A percentile compares a stretch with the other conserved stretches of the same genome.
phyloP scores from a whole-genome alignment of 2,329 filamentous ascomycete genomes.

The Aspergillus puulaauensis region DNA sequence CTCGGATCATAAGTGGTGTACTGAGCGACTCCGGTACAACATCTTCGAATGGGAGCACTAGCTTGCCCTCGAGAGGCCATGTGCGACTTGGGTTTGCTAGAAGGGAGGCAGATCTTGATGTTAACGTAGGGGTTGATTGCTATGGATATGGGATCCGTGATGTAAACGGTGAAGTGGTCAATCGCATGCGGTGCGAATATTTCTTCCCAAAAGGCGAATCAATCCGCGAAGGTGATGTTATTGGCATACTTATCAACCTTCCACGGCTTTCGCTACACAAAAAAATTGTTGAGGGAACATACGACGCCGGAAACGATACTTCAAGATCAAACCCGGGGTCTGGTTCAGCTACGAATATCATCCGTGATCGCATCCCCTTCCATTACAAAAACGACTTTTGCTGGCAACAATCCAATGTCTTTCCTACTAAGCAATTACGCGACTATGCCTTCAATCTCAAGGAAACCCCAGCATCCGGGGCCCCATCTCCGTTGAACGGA shows the following conservation, averaged over 20 bases:
- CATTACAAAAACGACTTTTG: conserved; percentile 91
- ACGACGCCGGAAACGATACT: conserved; percentile 67
- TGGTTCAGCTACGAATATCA: conserved; percentile 71
- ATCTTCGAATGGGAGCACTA: conserved; percentile 22
- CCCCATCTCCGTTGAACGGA: conserved; percentile 60
- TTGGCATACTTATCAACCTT: conserved; percentile 88
- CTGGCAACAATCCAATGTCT: conserved; percentile 68
- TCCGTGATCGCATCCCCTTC: conserved; percentile 92
- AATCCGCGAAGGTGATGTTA: conserved; percentile 85
- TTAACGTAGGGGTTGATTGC: conserved; percentile 78
- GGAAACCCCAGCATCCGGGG: conserved; percentile 46
- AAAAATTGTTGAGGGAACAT: conserved; percentile 82
- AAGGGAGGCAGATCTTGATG: conserved; percentile 47
- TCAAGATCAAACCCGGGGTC: conserved; percentile 35
- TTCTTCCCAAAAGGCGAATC: conserved; percentile 79
- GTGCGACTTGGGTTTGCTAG: conserved; percentile 51
- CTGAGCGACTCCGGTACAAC: conserved; percentile 26
- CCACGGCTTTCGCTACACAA: conserved; percentile 82
- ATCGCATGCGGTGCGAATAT: conserved; percentile 89
- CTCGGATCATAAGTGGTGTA: conserved; percentile 75
- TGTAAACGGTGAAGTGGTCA: conserved; percentile 84
- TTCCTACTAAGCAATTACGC: conserved; percentile 82
- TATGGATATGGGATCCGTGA: conserved; percentile 95
- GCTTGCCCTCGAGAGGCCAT: conserved; percentile 38
- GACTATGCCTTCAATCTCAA: conserved; percentile 56